Evolutionary conservation across 1,284 basidiomycete genomes (phyloP), one percentile per base, ranked within the genome.

Genomic region (Apiotrichum domesticum): DNA sequence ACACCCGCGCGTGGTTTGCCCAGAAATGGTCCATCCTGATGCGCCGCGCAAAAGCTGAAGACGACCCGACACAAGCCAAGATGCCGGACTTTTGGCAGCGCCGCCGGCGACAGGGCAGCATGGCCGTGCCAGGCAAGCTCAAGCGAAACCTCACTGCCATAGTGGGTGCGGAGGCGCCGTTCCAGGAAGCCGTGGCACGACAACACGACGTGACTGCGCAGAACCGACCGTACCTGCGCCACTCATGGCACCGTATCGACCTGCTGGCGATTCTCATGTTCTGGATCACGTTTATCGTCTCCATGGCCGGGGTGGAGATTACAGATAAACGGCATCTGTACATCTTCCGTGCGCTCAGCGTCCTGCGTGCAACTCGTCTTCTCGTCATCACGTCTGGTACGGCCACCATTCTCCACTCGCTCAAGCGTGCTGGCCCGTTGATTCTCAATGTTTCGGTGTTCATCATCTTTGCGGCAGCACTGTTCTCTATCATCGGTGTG

Each of bases 241-340:
- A 98, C 69, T 90, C 88, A 54, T 98, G 94, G 93, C 90, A 87
- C 65, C 83, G 94, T 35, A 87, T 96, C 56, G 94, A 98, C 73
- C 84, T 88, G 62, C 76, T 97, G 39, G 90, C 95, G 2, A 84
- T 97, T 49, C 56, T 78, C 33, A 63, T 64, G 34, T 77, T 73
- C 63, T 78, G 78, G 78, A 81, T 88, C 53, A 81, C 83, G 4
- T 93, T 97, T 69, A 73, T 72, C 1, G 79, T 98, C 47, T 84
- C 89, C 0, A 75, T 83, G 21, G 66, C 79, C 0, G 87, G 87
- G 0, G 66, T 82, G 39, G 94, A 98, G 73, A 78, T 80, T 4
- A 77, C 74, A 2, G 82, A 82, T 4, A 63, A 67, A 6, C 77
- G 83, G 51, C 91, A 96, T 75, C 83, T 96, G 55, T 90, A 87